Base-by-base conservation (phyloP, 177 flowering plant genomes). In the Vitis hybrid region DNA sequence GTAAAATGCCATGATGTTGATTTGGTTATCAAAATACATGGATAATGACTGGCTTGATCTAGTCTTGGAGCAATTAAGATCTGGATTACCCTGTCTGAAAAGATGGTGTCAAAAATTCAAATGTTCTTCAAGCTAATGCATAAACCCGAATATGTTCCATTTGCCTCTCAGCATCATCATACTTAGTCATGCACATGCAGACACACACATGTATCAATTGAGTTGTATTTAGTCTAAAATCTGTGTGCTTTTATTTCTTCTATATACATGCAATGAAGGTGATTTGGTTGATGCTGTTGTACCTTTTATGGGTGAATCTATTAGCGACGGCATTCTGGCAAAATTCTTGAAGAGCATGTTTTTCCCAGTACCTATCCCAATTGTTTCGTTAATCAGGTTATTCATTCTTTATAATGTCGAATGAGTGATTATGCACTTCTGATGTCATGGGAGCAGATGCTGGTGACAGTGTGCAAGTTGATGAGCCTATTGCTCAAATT, bases 271-370 rank as follows among this genome's bases (percentile, higher is more conserved):
- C 55, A 57, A 35, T 82, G 78, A 67, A 91, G 97, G 95, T 35
- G 97, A 94, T 73, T 21, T 80, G 60, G 92, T 92, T 79, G 93
- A 95, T 70, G 99, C 90, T 67, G 96, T 95, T 80, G 98, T 93
- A 52, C 99, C 98, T 64, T 85, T 74, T 64, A 88, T 93, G 98
- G 99, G 94, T 48, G 97, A 95, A 88, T 93, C 99, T 6, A 92
- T 95, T 56, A 88, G 82, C 27, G 99, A 95, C 84, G 98, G 99
- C 56, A 95, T 97, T 30, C 71, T 95, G 64, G 98, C 98, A 18
- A 83, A 73, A 13, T 90, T 95, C 70, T 81, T 93, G 79, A 95
- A 95, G 77, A 84, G 98, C 93, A 51, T 24, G 15, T 24, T 59
- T 58, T n/a, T 18, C 9, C 15, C 46, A 65, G 55, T 52, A 10